Evolutionary conservation across 2,329 filamentous ascomycete genomes (phyloP).

Genomic region (Capronia coronata): DNA sequence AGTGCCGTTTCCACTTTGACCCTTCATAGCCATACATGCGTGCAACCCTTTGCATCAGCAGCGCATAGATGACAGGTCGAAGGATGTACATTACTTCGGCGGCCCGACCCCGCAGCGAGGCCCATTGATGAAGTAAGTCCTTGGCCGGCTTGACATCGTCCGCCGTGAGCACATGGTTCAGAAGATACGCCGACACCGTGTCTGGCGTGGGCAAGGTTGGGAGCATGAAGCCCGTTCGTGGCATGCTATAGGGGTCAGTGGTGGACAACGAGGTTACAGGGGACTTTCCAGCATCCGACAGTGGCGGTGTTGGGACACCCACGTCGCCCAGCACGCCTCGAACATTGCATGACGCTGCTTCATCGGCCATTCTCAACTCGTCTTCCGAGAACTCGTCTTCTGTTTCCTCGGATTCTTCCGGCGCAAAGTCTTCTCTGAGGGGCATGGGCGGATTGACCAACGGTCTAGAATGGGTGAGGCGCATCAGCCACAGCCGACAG

Average conservation of each 20-base stretch:
- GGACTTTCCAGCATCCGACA: conserved; percentile 25
- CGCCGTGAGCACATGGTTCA: conserved; percentile 83
- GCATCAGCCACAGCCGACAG: conserved; percentile 71
- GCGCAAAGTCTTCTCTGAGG: conserved; percentile 64
- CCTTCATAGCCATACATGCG: conserved; percentile 39
- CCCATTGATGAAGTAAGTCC: conserved; percentile 69
- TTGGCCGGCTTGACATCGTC: conserved; percentile 94
- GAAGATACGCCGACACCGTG: conserved; percentile 80
- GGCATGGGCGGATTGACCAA: conserved; percentile 78
- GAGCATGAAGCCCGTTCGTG: conserved; percentile 79
- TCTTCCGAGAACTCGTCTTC: conserved; percentile 40
- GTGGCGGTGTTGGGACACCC: conserved; percentile 26
- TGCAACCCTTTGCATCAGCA: conserved; percentile 60
- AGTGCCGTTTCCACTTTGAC: conserved; percentile 66
- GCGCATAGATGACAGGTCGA: conserved; percentile 77
- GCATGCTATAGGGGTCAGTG: conserved; percentile 75
- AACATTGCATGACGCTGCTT: conserved; percentile 21
- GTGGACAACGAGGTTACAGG: conserved; percentile 33
- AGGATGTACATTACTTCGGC: conserved; percentile 91
- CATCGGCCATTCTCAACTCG: conserved; percentile 27
- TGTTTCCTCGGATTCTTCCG: conserved; percentile 49
- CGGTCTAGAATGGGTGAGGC: conserved; percentile 74
- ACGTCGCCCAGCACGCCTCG: conserved; percentile 23
- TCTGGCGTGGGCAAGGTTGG: conserved; percentile 73
- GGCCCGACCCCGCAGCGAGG: conserved; percentile 64